Percentiles rank a stretch among this genome's conserved stretches.
These are phyloP conservation scores for Cucumis variabilis DNA, from an alignment of 331 rosid species.

Conservation along the genomic window DNA sequence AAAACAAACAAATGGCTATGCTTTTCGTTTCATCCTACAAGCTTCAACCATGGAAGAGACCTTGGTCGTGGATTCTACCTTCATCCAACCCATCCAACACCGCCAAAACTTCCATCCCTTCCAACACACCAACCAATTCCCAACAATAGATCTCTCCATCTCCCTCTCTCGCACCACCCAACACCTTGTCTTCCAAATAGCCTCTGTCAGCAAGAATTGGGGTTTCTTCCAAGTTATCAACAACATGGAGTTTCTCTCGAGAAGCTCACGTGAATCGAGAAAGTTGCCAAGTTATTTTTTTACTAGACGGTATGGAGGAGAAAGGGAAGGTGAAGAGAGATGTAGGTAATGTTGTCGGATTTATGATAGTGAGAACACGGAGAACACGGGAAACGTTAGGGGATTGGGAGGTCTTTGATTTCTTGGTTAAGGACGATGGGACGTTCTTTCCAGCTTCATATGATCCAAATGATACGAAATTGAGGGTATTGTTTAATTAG, in stretches of 20 bases:
- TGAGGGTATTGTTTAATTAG: slow-evolving; percentile 61
- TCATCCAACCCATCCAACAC: slow-evolving; percentile 68
- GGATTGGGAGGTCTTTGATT: slow-evolving; percentile 83
- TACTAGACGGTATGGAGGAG: slow-evolving; percentile 47
- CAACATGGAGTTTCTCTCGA: slow-evolving; percentile 64
- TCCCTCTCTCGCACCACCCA: slow-evolving; percentile 23
- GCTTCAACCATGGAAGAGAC: slow-evolving; percentile 57
- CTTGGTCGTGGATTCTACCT: slow-evolving; percentile 58
- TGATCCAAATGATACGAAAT: slow-evolving; percentile 44
- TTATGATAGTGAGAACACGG: slow-evolving; percentile 75
- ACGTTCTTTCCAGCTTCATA: slow-evolving; percentile 53
- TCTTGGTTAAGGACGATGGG: slow-evolving; percentile 52
- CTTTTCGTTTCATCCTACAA: neutral
- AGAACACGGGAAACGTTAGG: no score
- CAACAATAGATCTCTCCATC: slow-evolving; percentile 62
- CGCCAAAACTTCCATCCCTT: slow-evolving; percentile 48
- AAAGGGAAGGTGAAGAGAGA: slow-evolving; percentile 75
- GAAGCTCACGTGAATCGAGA: slow-evolving; percentile 37
- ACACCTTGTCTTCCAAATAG: slow-evolving; percentile 49
- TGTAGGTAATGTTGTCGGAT: slow-evolving; percentile 68
- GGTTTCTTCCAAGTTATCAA: slow-evolving; percentile 82
- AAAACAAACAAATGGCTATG: no score
- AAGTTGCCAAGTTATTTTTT: slow-evolving; percentile 57
- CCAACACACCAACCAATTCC: slow-evolving; percentile 47
- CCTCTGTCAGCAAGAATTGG: slow-evolving; percentile 67